phyloP scores from a whole-genome alignment of 2,329 filamentous ascomycete genomes.

The Neobulgaria alba region DNA sequence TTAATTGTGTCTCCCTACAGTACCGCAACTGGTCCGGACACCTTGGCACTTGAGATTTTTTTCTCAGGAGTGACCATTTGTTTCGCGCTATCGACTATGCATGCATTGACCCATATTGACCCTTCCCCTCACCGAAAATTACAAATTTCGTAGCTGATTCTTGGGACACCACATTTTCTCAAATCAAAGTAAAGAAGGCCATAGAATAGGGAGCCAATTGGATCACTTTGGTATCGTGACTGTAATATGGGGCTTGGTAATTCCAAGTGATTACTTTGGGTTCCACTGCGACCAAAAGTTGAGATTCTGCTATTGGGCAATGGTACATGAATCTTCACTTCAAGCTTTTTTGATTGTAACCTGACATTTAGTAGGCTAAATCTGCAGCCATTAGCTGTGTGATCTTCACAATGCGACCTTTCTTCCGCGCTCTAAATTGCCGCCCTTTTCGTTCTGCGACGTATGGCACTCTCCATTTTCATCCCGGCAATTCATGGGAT shows the following conservation, averaged over 20 bases:
- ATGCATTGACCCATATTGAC: too few relatives aligned
- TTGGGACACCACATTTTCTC: conserved; percentile 30
- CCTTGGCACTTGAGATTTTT: conserved; percentile 33
- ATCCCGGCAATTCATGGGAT: conserved; percentile 22
- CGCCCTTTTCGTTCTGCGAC: conserved; percentile 15
- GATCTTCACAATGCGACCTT: too few relatives aligned
- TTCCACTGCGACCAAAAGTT: conserved; percentile 33
- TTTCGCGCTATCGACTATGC: conserved; percentile 32
- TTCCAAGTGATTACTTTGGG: conserved; percentile 33
- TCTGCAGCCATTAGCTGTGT: too few relatives aligned
- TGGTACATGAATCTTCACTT: conserved; percentile 24
- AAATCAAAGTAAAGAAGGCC: conserved; percentile 31
- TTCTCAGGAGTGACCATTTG: conserved; percentile 31
- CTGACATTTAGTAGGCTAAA: too few relatives aligned
- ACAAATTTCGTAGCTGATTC: too few relatives aligned
- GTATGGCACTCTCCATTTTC: conserved; percentile 21
- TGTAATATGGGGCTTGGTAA: conserved; percentile 32
- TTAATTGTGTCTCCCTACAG: too few relatives aligned
- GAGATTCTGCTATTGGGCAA: conserved; percentile 29
- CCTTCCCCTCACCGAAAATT: too few relatives aligned
- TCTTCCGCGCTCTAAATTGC: background rate
- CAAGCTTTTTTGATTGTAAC: too few relatives aligned
- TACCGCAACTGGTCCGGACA: too few relatives aligned
- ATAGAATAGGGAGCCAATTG: conserved; percentile 29
- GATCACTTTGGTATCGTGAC: conserved; percentile 33